Base-by-base conservation (phyloP, 441 rosid species). In the Populus trichocarpa region DNA sequence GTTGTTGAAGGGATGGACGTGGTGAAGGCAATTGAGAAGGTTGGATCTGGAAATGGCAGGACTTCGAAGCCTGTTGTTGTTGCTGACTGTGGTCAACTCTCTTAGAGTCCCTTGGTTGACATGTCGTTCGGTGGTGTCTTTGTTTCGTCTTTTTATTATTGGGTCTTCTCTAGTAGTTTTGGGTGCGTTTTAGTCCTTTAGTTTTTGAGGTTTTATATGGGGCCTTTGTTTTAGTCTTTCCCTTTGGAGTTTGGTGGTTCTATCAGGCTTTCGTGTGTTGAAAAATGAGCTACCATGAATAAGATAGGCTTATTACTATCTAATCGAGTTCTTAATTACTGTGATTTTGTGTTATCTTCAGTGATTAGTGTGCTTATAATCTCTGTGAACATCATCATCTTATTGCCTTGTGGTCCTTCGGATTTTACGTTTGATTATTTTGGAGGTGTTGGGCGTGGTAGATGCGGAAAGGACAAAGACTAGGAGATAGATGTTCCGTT, bases 1-100 rank as follows among this genome's bases (percentile, higher is more conserved):
- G 87, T 94, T 0, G 86, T 91, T 13, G 95, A 92, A n/a, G 98
- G 98, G 0, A 0, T 92, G 88, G 90, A 91, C 22, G 89, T 89
- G 0, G 89, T 95, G 33, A 83, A 75, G 82, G 83, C 77, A 8
- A 12, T 85, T 0, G 94, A 95, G 90, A 88, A 85, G 81, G 93
- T 88, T 13, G 97, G 93, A 30, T 30, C 32, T 5, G 89, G 97
- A 66, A 68, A 74, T 20, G 93, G 94, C 9, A 82, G 57, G 83
- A 90, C 95, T 9, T 81, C 90, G 0, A 90, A 85, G 89, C 79
- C 84, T 2, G 94, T 91, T 0, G 84, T 50, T 1, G 2, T 94
- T 10, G 87, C 94, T 18, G 70, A 30, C 32, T 30, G 32, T 0
- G 32, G 32, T 30, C 32, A 30, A 30, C 32, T 30, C 32, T 30